Evolutionary conservation across 1,139 yeast species (phyloP), one percentile per base, ranked within the genome.

Genomic region (Kodamaea alishanica): DNA sequence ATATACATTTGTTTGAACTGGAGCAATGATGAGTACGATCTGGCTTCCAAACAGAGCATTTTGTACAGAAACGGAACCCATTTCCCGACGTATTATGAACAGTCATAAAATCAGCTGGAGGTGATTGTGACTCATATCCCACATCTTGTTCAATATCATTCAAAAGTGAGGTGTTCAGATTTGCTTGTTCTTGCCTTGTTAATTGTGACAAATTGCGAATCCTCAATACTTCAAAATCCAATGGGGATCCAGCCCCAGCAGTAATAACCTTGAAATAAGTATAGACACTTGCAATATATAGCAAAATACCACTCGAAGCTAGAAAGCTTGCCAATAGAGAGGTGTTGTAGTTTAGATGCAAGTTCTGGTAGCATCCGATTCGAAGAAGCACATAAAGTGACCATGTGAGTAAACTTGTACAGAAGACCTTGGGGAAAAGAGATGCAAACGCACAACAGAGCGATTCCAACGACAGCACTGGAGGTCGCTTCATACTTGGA

Each of bases 1-100:
- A 67, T 1, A 86, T 73, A 60, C 98, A 92, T 38, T 62, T 64
- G 8, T 79, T 73, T 48, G 94, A 80, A 22, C 77, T 64, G 0
- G 86, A 81, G 44, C 98, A 92, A 60, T 92, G 97, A 56, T 92
- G 98, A 42, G 86, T 76, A 41, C 98, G 66, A 57, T 92, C 97
- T 0, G 98, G 98, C 57, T 92, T 92, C 94, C 95, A 89, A 34
- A 79, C 81, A 33, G 66, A 57, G 59, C 98, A 92, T 49, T 82
- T 85, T 39, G 68, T 66, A 58, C 97, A 86, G 52, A 66, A 78
- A 40, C 90, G 63, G 60, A 68, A 73, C 24, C 67, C 44, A 26
- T 43, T 41, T 20, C 40, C 41, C 24, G 41, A 38, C 31, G 45
- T 36, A 26, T 44, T 33, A 34, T 65, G 45, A 76, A 79, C 52